A percentile compares a stretch with the other conserved stretches of the same genome.
These are phyloP conservation scores for Vigna trinervia DNA, from an alignment of 306 rosid genomes.

Conservation along the genomic window DNA sequence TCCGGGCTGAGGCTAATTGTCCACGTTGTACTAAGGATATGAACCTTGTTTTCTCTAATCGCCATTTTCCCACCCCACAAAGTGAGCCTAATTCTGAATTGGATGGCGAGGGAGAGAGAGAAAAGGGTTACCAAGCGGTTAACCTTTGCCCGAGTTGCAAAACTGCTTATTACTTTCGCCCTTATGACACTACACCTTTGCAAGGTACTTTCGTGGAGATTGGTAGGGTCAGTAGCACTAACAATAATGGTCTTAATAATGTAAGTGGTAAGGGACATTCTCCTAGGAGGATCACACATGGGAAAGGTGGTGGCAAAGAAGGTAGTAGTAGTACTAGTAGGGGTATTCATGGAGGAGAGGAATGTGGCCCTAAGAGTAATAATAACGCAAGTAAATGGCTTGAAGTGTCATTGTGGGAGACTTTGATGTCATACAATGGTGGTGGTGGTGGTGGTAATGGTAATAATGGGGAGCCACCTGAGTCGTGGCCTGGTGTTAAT, in stretches of 20 bases:
- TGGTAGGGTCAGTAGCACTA: slow-evolving; percentile 57
- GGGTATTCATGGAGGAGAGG: slow-evolving; percentile 45
- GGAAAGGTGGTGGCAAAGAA: slow-evolving; percentile 45
- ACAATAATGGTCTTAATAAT: slow-evolving; percentile 34
- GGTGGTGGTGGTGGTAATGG: slow-evolving; percentile 41
- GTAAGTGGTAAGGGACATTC: slow-evolving; percentile 39
- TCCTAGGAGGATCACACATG: slow-evolving; percentile 47
- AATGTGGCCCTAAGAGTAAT: slow-evolving; percentile 34
- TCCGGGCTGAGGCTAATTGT: slow-evolving; percentile 90
- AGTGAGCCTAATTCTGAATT: neutral
- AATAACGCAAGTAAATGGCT: slow-evolving; percentile 46
- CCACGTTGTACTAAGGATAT: slow-evolving; percentile 87
- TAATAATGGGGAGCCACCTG: slow-evolving; percentile 69
- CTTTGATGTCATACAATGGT: slow-evolving; percentile 55
- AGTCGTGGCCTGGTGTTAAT: slow-evolving; percentile 62
- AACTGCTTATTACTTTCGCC: slow-evolving; percentile 83
- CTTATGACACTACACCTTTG: slow-evolving; percentile 67
- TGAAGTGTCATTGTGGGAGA: slow-evolving; percentile 67
- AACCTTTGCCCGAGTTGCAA: slow-evolving; percentile 90
- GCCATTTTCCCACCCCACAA: slow-evolving; percentile 49
- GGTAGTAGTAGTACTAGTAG: slow-evolving; percentile 43
- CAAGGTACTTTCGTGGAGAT: slow-evolving; percentile 94
- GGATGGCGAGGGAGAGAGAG: slow-evolving; percentile 31
- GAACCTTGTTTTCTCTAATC: slow-evolving; percentile 71
- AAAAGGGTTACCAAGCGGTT: slow-evolving; percentile 62